Base-by-base conservation (phyloP, 2,329 filamentous ascomycete species). In the Fusarium torulosum region DNA sequence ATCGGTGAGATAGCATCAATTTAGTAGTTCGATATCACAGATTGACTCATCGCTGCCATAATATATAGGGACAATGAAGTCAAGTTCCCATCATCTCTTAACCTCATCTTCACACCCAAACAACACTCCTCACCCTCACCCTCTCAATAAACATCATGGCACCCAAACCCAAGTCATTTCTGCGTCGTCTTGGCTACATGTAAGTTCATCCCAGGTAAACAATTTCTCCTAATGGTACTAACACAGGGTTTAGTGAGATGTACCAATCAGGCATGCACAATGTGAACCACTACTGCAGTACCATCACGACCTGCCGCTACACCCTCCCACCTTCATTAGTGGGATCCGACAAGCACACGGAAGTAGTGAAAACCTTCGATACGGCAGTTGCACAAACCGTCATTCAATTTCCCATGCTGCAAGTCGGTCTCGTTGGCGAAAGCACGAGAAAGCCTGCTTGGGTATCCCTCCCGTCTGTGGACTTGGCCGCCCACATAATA, bases 151-250 rank as follows among this genome's bases (percentile, higher is more conserved):
- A 23, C 27, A 13, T 21, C n/a, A 55, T 61, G 58, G 14, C 56
- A 6, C 41, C 40, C 0, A 61, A 54, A 2, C 27, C 56, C 15
- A 61, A 61, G 13, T 21, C 40, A 2, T 61, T 21, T 2, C 14
- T 61, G 6, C 56, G 58, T 13, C 58, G 33, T 15, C 58, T 61
- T 2, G 58, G 58, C 2, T 21, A 35, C 21, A 31, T 61, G 58
- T 61, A 52, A 35, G 58, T 41, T 11, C 15, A 3, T 14, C n/a
- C n/a, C 23, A 11, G 9, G 15, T 13, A 17, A 13, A 11, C 27
- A 33, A 10, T n/a, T 21, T 44, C 20, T 2, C 40, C 21, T 21
- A 2, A n/a, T n/a, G 15, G 9, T 19, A n/a, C 41, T 61, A 38
- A 61, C 23, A 3, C 13, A 4, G 13, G 19, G 3, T 13, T 1